These are phyloP conservation scores for Hamigera avellanea DNA, from an alignment of 495 filamentous ascomycete species.

Conservation along the genomic window DNA sequence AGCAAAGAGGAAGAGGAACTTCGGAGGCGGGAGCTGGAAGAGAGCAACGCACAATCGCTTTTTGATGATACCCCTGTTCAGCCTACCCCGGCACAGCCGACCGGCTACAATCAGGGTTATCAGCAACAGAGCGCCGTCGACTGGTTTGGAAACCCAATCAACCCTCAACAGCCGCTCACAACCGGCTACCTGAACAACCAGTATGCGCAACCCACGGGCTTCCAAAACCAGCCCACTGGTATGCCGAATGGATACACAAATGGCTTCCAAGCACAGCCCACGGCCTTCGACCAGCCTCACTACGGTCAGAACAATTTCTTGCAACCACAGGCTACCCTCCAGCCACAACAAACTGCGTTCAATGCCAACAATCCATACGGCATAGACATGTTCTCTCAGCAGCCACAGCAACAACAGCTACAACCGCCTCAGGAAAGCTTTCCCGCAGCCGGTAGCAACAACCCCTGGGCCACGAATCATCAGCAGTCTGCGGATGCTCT, in stretches of 20 bases:
- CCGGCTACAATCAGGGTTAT: conserved; percentile 90
- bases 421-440: conserved; percentile 47
- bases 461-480: conserved; percentile 50
- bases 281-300: conserved; percentile 47
- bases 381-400: conserved; percentile 31
- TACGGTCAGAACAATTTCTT: conserved; percentile 42
- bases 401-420: conserved; percentile 39
- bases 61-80: conserved; percentile 73
- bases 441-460: conserved; percentile 67
- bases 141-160: conserved; percentile 89
- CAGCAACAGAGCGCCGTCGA: conserved; percentile 93
- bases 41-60: conserved; percentile 71
- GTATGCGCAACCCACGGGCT: conserved; percentile 63
- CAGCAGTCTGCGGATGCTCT: conserved; percentile 30
- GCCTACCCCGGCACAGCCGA: conserved; percentile 57
- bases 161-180: conserved; percentile 58
- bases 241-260: conserved; percentile 56
- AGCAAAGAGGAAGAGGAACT: conserved; percentile 92
- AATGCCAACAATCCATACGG: conserved; percentile 59
- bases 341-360: conserved; percentile 66
- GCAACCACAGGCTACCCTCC: conserved; percentile 40
- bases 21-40: conserved; percentile 77
- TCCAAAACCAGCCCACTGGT: conserved; percentile 52
- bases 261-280: conserved; percentile 52
- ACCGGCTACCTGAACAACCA: conserved; percentile 80